Conservation (phyloP, 192 early-diverging fungal species). For the Phlyctochytrium arcticum region DNA sequence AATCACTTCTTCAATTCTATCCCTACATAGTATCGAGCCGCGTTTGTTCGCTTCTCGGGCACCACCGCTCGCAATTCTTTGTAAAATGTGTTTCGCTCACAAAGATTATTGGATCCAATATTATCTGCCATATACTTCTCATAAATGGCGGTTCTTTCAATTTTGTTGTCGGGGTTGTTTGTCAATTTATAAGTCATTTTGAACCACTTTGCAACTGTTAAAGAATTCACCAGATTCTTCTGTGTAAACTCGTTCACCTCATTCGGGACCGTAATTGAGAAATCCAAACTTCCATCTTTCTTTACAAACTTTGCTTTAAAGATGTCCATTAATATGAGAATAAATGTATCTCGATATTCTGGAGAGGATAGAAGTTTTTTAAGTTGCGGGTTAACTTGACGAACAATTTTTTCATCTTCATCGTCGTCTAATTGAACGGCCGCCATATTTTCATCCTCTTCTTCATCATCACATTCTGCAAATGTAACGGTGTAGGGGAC, state of each 20-base stretch:
- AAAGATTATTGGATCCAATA: too few species aligned
- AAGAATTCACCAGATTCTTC: neutral
- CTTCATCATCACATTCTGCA: neutral
- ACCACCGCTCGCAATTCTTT: too few species aligned
- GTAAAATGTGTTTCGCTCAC: too few species aligned
- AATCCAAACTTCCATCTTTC: too few species aligned
- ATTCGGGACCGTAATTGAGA: neutral
- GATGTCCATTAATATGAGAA: slow-evolving; percentile 4
- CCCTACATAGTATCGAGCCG: too few species aligned
- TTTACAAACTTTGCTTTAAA: neutral
- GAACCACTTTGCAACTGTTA: slow-evolving; percentile 9
- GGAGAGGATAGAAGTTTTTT: neutral
- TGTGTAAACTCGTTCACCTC: neutral
- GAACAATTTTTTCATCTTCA: neutral
- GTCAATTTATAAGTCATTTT: slow-evolving; percentile 2
- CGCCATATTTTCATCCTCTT: neutral
- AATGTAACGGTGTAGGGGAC: neutral
- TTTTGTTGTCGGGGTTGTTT: too few species aligned
- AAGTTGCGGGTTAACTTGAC: neutral
- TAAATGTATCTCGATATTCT: slow-evolving; percentile 6
- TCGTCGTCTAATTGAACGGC: too few species aligned
- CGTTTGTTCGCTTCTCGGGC: too few species aligned
- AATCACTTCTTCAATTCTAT: too few species aligned
- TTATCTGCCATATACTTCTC: too few species aligned
- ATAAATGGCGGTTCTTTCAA: too few species aligned